Percentiles rank a stretch among this genome's conserved stretches.
Conservation (phyloP, 1,284 basidiomycete species). For the Apiotrichum veenhuisii region DNA sequence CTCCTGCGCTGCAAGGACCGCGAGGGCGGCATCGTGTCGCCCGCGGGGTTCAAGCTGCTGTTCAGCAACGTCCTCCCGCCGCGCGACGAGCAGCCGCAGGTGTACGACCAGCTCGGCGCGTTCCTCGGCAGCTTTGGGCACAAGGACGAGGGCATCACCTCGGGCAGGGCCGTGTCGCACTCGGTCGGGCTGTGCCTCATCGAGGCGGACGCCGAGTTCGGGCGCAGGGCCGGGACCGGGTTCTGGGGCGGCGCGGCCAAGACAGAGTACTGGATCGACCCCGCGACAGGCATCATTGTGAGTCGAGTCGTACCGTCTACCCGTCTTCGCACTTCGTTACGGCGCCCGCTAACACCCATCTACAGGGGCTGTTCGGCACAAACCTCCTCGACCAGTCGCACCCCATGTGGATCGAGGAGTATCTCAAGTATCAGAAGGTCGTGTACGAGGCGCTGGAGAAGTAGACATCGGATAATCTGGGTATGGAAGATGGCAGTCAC, state of each 20-base stretch:
- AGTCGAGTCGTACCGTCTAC: too few species aligned
- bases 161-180: conserved; percentile 10
- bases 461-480: too few species aligned
- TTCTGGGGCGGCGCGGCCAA: conserved; percentile 28
- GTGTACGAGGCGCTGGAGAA: not conserved
- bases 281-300: conserved; percentile 19
- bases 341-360: not conserved
- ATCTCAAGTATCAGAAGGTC: not conserved
- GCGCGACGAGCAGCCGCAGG: conserved; percentile 7
- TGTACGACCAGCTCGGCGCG: conserved; percentile 12
- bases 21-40: conserved; percentile 19
- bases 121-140: conserved; percentile 5
- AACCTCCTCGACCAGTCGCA: not conserved
- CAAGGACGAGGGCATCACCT: conserved; percentile 6
- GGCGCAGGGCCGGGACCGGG: conserved; percentile 17
- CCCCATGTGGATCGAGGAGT: not conserved
- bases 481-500: too few species aligned
- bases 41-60: conserved; percentile 22
- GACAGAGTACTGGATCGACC: conserved; percentile 28
- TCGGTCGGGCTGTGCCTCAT: conserved; percentile 10
- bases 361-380: conserved; percentile 18
- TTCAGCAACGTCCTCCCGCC: conserved; percentile 24
- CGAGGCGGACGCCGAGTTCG: conserved; percentile 2
- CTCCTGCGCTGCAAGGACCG: conserved; percentile 11
- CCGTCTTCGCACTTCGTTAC: rapidly evolving